Evolutionary conservation across 2,329 filamentous ascomycete genomes (phyloP).

Genomic region (Graphilbum fragrans): DNA sequence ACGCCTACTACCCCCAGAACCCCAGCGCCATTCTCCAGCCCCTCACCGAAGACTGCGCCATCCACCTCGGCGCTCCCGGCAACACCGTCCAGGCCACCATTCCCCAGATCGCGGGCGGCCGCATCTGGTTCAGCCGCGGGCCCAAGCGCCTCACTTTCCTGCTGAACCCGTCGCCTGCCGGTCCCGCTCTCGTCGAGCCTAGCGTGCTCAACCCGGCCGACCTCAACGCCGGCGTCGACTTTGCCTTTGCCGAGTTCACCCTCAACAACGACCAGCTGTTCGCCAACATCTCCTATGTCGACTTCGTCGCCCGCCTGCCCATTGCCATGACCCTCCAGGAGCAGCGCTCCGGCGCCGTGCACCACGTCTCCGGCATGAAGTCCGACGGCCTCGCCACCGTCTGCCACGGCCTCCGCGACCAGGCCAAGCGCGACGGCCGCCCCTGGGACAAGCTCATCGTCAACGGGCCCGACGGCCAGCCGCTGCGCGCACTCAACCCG

Average conservation of each 20-base stretch:
- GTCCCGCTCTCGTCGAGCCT: slow-evolving; percentile 53
- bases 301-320: slow-evolving; percentile 47
- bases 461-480: slow-evolving; percentile 12
- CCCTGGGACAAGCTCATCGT: slow-evolving; percentile 49
- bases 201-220: slow-evolving; percentile 52
- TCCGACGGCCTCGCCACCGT: slow-evolving; percentile 43
- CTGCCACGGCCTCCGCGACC: slow-evolving; percentile 38
- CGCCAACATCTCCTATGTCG: slow-evolving; percentile 55
- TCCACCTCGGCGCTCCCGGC: slow-evolving; percentile 44
- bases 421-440: slow-evolving; percentile 40
- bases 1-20: slow-evolving; percentile 42
- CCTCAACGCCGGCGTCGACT: slow-evolving; percentile 37
- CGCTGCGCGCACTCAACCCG: slow-evolving; percentile 29
- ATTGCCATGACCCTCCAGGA: slow-evolving; percentile 37
- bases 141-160: slow-evolving; percentile 43
- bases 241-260: slow-evolving; percentile 50
- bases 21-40: slow-evolving; percentile 26
- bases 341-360: slow-evolving; percentile 21
- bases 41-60: slow-evolving; percentile 44
- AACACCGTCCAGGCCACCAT: slow-evolving; percentile 41
- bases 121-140: slow-evolving; percentile 51
- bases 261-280: slow-evolving; percentile 44
- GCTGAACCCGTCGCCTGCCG: slow-evolving; percentile 38
- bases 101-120: slow-evolving; percentile 50
- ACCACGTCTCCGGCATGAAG: slow-evolving; percentile 45